Evolutionary conservation across 176 grass and related monocot species (phyloP), one percentile per base, ranked within the genome.

Genomic region (Oryza nivara): DNA sequence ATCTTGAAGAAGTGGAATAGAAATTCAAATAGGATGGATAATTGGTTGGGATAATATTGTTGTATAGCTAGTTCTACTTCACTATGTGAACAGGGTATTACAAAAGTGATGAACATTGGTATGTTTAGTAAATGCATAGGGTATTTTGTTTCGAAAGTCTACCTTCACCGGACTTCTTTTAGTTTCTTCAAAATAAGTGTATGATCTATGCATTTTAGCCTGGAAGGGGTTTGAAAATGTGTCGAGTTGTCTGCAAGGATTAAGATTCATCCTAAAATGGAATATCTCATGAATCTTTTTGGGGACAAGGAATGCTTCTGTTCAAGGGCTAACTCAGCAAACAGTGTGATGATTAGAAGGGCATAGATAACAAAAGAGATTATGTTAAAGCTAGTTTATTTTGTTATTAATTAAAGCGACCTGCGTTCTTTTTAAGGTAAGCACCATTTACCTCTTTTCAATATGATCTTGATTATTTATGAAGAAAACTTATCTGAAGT

Each of bases 391-490:
- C 5, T 28, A 79, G 28, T 44, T 80, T 84, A 46, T 81, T 84
- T 84, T 64, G 13, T 46, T 87, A 41, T 51, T 91, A 91, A 80
- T n/a, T 58, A 58, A 70, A 81, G 76, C 19, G 3, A 67, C 32
- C 1, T 82, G 51, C 11, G 19, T 23, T 52, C 2, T 15, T 48
- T 72, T 86, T 38, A 73, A 68, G 35, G 60, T 43, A 41, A 79
- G 54, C 63, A 47, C 46, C 45, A 70, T 51, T 68, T 84, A 48
- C 2, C 32, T 45, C 22, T 87, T 87, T 45, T 45, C 7, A 63
- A 74, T 75, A 15, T 9, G 58, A 56, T 75, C 3, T 40, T 75
- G 34, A 80, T 83, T 48, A 51, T 75, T 6, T 52, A 30, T 76
- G 35, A 76, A 80, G 65, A 71, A 64, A 90, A 75, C 36, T 80